These are phyloP conservation scores for Bertia moriformis DNA, from an alignment of 2,329 filamentous ascomycete genomes.

Conservation along the genomic window DNA sequence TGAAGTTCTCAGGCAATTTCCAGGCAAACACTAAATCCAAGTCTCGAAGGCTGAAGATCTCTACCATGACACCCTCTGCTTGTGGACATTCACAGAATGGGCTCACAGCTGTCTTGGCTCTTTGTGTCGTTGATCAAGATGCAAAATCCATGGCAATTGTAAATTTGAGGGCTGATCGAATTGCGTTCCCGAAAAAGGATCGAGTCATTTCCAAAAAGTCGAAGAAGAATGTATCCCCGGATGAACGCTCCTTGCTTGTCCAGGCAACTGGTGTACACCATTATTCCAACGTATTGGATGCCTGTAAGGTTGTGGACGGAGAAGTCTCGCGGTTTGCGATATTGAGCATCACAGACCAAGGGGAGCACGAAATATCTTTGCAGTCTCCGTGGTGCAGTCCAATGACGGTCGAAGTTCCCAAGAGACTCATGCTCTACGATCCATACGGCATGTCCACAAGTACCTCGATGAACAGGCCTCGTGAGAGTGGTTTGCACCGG, in stretches of 20 bases:
- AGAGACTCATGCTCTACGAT: slow-evolving; percentile 18
- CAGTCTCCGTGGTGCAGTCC: slow-evolving; percentile 65
- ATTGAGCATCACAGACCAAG: slow-evolving; percentile 49
- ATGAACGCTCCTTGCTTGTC: slow-evolving; percentile 3
- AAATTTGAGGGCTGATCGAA: slow-evolving; percentile 18
- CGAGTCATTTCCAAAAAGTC: not conserved
- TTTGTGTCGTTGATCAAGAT: slow-evolving; percentile 23
- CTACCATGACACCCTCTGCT: not conserved
- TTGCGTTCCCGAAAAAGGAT: not conserved
- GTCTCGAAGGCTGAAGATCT: not conserved
- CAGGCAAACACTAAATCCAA: slow-evolving; percentile 6
- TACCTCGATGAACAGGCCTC: slow-evolving; percentile 19
- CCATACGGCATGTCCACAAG: slow-evolving; percentile 10
- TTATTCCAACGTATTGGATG: slow-evolving; percentile 56
- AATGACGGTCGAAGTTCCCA: slow-evolving; percentile 49
- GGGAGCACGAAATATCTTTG: slow-evolving; percentile 51
- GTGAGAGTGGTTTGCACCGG: slow-evolving; percentile 4
- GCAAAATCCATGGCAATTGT: slow-evolving; percentile 21
- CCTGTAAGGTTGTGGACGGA: slow-evolving; percentile 56
- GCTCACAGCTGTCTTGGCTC: slow-evolving; percentile 1
- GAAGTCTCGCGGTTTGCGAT: slow-evolving; percentile 55
- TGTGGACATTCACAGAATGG: not conserved
- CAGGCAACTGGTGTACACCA: slow-evolving; percentile 17
- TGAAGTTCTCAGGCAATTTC: slow-evolving; percentile 18
- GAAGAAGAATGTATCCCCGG: slow-evolving; percentile 25